A percentile compares a stretch with the other conserved stretches of the same genome.
These are phyloP conservation scores for Nemania sp. DNA, from an alignment of 2,329 filamentous ascomycete genomes.

Conservation along the genomic window DNA sequence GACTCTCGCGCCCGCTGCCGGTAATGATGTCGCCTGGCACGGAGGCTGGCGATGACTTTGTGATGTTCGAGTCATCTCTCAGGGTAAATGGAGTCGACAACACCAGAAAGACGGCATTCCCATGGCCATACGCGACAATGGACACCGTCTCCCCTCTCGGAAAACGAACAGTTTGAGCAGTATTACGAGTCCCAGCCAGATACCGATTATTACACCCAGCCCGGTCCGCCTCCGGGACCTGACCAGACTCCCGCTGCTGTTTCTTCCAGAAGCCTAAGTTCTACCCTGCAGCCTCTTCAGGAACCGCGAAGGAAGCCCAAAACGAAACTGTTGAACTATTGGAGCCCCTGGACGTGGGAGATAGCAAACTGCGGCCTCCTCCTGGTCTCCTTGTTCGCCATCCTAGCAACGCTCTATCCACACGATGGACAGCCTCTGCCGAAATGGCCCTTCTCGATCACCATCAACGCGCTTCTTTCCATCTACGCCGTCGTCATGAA, in stretches of 20 bases:
- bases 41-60: no score
- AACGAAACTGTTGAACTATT: background rate
- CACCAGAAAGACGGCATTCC: background rate
- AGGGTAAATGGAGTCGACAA: background rate
- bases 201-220: background rate
- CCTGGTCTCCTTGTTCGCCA: conserved; percentile 14
- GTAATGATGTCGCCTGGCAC: no score
- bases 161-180: conserved; percentile 1
- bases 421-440: conserved; percentile 19
- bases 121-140: background rate
- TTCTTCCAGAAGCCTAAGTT: background rate
- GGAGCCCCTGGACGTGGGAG: conserved; percentile 18
- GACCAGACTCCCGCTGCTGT: background rate
- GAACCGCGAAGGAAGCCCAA: background rate
- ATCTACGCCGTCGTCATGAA: conserved; percentile 17
- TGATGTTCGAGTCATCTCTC: no score
- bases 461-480: conserved; percentile 21
- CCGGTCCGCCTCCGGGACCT: background rate
- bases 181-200: background rate
- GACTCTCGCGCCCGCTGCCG: no score
- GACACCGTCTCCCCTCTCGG: conserved; percentile 5
- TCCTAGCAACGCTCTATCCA: conserved; percentile 22
- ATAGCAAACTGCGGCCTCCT: conserved; percentile 13
- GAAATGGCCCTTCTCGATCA: conserved; percentile 21
- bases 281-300: background rate